Evolutionary conservation across 202 grass and related monocot species (phyloP).

Genomic region (Brachypodium distachyon): DNA sequence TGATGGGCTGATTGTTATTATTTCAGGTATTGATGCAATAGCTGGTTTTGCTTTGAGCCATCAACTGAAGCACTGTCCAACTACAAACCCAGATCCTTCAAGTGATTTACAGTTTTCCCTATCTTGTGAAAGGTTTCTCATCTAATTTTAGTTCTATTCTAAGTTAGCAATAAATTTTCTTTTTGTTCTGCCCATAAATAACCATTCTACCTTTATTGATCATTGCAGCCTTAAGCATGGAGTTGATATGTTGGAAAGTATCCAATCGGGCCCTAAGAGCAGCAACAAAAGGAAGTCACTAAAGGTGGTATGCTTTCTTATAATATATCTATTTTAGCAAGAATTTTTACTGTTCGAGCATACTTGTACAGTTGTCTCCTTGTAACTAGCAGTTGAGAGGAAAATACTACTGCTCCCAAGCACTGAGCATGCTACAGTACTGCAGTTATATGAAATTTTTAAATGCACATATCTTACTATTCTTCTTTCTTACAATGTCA

Average conservation of each 20-base stretch:
- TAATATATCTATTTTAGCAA: background rate
- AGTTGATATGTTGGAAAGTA: slow-evolving; percentile 69
- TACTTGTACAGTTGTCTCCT: background rate
- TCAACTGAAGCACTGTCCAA: slow-evolving; percentile 54
- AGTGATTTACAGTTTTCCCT: slow-evolving; percentile 41
- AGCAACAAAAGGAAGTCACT: slow-evolving; percentile 76
- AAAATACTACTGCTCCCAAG: background rate
- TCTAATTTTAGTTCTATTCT: slow-evolving; percentile 3
- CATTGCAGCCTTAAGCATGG: slow-evolving; percentile 81
- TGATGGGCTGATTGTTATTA: slow-evolving; percentile 7
- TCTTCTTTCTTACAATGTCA: slow-evolving; percentile 23
- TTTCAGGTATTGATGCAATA: slow-evolving; percentile 88
- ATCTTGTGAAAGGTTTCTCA: slow-evolving; percentile 72
- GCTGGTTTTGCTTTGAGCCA: slow-evolving; percentile 86
- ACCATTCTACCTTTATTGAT: slow-evolving; percentile 8
- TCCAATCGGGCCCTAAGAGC: slow-evolving; percentile 58
- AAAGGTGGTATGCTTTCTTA: slow-evolving; percentile 42
- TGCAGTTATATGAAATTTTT: background rate
- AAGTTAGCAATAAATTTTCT: slow-evolving; percentile 10
- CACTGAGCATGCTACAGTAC: background rate
- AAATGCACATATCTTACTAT: slow-evolving; percentile 12
- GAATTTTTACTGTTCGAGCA: background rate
- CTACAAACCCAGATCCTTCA: slow-evolving; percentile 24
- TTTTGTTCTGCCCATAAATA: background rate
- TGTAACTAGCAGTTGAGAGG: background rate